These are phyloP conservation scores for Talaromyces atroroseus DNA, from an alignment of 2,329 filamentous ascomycete species.

Conservation along the genomic window DNA sequence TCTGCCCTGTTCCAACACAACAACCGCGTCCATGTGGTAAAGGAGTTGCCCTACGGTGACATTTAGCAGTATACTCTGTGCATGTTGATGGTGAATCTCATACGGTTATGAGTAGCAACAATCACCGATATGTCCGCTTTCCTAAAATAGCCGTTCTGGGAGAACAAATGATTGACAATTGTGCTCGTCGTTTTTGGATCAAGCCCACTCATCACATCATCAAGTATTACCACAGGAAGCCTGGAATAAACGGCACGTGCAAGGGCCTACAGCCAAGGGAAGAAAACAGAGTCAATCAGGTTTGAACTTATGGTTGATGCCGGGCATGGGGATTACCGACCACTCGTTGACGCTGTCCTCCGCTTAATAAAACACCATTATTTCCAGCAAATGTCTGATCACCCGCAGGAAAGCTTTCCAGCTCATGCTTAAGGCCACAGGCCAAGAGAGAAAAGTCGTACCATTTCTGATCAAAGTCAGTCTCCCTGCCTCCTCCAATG, in stretches of 20 bases:
- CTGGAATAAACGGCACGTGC: constrained; percentile 48
- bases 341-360: constrained; percentile 77
- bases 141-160: constrained; percentile 10
- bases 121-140: constrained; percentile 6
- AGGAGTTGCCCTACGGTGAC: not conserved
- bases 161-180: constrained; percentile 7
- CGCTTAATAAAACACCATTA: constrained; percentile 66
- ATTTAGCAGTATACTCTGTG: not conserved
- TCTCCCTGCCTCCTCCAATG: constrained; percentile 15
- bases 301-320: too few species aligned
- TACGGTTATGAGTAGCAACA: constrained; percentile 10
- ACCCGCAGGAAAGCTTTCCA: constrained; percentile 42
- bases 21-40: not conserved
- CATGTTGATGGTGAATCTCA: not conserved
- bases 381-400: constrained; percentile 66
- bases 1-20: not conserved
- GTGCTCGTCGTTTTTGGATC: constrained; percentile 4
- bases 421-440: constrained; percentile 15
- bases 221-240: constrained; percentile 6
- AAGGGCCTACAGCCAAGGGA: not conserved
- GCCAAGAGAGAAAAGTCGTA: constrained; percentile 23
- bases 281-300: too few species aligned
- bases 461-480: constrained; percentile 25
- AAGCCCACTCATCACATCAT: constrained; percentile 13
- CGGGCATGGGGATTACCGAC: constrained; percentile 24